phyloP scores from a whole-genome alignment of 108 stramenopile genomes.

The Conticribra guillardii region DNA sequence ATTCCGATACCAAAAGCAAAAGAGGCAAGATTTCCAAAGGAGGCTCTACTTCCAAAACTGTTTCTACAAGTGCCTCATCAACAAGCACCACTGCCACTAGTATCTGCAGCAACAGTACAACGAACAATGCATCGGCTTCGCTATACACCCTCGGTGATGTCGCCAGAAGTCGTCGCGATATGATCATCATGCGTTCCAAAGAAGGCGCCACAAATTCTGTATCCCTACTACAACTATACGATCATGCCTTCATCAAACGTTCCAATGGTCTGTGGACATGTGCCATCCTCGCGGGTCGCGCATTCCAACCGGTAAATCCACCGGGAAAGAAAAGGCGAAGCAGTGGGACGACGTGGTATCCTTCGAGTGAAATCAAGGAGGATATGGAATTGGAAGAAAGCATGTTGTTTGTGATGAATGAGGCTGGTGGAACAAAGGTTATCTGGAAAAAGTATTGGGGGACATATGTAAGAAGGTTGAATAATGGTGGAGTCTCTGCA shows the following conservation, averaged over 20 bases:
- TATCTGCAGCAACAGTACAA: too few relatives aligned
- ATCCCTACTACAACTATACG: slow-evolving; percentile 2
- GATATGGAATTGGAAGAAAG: background rate
- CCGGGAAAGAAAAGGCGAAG: too few relatives aligned
- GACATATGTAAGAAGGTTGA: background rate
- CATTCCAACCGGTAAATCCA: slow-evolving; percentile 16
- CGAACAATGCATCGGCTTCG: too few relatives aligned
- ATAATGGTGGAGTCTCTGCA: background rate
- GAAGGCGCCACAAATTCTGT: slow-evolving; percentile 17
- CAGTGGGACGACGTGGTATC: too few relatives aligned
- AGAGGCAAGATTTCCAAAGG: too few relatives aligned
- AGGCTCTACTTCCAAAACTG: too few relatives aligned
- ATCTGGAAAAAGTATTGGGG: background rate
- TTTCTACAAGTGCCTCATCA: too few relatives aligned
- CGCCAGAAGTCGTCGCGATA: slow-evolving; percentile 11
- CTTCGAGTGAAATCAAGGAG: background rate
- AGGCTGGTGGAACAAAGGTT: background rate
- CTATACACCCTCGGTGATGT: slow-evolving; percentile 13
- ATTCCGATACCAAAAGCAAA: too few relatives aligned
- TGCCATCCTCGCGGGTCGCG: slow-evolving; percentile 19
- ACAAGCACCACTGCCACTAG: too few relatives aligned
- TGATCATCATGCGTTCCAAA: slow-evolving; percentile 16
- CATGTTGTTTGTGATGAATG: background rate
- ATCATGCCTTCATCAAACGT: slow-evolving; percentile 22
- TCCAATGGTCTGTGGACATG: slow-evolving; percentile 28